A percentile compares a stretch with the other conserved stretches of the same genome.
phyloP scores from a whole-genome alignment of 345 rosid species.

The Cardamine chenopodiifolia region DNA sequence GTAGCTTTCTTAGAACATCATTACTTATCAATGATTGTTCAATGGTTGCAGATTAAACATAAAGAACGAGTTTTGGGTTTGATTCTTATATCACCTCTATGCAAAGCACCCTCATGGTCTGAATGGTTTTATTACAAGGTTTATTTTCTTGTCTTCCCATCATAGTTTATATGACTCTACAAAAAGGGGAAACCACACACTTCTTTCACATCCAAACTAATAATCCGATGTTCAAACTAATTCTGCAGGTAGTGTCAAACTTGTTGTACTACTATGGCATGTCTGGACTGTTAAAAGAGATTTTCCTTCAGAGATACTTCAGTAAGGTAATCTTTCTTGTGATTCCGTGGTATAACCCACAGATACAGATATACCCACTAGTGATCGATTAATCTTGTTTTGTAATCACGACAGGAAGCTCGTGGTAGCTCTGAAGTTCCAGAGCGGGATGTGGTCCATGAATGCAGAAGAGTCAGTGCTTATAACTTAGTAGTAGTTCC shows the following conservation, averaged over 20 bases:
- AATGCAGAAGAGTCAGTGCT: constrained; percentile 74
- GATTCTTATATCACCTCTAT: constrained; percentile 88
- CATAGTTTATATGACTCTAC: not conserved
- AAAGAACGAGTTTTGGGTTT: constrained; percentile 89
- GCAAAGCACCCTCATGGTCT: constrained; percentile 94
- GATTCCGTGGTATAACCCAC: not conserved
- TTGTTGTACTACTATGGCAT: constrained; percentile 88
- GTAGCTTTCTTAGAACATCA: not conserved
- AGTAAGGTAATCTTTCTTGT: constrained; percentile 67
- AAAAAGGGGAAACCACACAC: not conserved
- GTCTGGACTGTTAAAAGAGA: constrained; percentile 85
- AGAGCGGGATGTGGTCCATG: constrained; percentile 82
- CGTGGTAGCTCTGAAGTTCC: constrained; percentile 82
- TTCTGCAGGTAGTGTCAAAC: constrained; percentile 65
- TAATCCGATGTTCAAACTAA: not conserved
- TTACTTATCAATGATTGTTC: constrained; percentile 21
- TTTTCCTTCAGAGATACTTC: constrained; percentile 83
- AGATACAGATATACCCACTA: not conserved
- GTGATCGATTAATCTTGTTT: constrained; percentile 3
- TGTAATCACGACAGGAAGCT: constrained; percentile 65
- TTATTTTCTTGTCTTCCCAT: not conserved
- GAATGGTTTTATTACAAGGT: constrained; percentile 69
- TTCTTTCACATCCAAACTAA: not conserved
- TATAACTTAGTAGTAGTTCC: not conserved
- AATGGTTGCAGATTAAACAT: constrained; percentile 77